phyloP scores from a whole-genome alignment of 495 filamentous ascomycete genomes.

The Emericellopsis terricola region DNA sequence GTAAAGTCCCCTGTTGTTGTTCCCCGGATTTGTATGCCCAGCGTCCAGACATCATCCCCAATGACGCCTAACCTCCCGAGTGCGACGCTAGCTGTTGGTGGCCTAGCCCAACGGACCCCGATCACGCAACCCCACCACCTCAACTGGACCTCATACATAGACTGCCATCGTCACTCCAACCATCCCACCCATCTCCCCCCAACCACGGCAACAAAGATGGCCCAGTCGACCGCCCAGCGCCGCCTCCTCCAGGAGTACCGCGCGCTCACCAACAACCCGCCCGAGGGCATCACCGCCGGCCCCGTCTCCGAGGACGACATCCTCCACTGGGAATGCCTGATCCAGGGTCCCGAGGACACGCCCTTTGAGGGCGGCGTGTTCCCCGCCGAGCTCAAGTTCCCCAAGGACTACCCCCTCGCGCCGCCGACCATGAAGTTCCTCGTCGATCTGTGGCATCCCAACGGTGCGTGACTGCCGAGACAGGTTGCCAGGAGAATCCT shows the following conservation, averaged over 20 bases:
- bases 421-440: constrained; percentile 91
- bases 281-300: constrained; percentile 88
- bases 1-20: too few species aligned
- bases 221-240: constrained; percentile 59
- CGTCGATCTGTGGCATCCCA: constrained; percentile 89
- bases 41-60: too few species aligned
- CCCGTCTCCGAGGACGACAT: constrained; percentile 90
- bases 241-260: constrained; percentile 97
- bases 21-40: too few species aligned
- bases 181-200: too few species aligned
- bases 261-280: constrained; percentile 50
- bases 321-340: constrained; percentile 90
- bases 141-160: too few species aligned
- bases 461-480: constrained; percentile 38
- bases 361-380: constrained; percentile 93
- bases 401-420: constrained; percentile 84
- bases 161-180: too few species aligned
- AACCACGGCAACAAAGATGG: constrained; percentile 21
- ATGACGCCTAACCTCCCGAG: too few species aligned
- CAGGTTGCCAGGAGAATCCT: not conserved
- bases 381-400: constrained; percentile 85
- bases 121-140: too few species aligned
- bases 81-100: too few species aligned
- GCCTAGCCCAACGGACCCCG: too few species aligned
- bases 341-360: constrained; percentile 87